phyloP scores from a whole-genome alignment of 768 basidiomycete species.

The Cyclocybe cylindracea region DNA sequence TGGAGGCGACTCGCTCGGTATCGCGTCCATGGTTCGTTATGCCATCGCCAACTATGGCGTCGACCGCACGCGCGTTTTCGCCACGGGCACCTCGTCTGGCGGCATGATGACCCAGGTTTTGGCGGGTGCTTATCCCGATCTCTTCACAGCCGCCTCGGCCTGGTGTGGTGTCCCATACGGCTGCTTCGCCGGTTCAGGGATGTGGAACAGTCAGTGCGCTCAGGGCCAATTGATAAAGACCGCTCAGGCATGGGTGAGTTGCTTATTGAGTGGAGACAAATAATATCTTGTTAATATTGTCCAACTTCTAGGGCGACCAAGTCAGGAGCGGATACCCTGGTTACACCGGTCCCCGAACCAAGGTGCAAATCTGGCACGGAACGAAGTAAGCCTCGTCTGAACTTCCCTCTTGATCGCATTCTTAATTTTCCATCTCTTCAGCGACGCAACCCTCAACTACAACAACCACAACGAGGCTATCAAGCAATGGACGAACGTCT shows the following conservation, averaged over 20 bases:
- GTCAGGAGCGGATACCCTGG: conserved; percentile 51
- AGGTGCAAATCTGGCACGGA: conserved; percentile 57
- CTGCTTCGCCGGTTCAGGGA: conserved; percentile 49
- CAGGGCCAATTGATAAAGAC: conserved; percentile 44
- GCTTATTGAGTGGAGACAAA: not conserved
- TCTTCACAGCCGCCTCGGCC: conserved; percentile 48
- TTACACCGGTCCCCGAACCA: conserved; percentile 50
- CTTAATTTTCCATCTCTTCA: conserved; percentile 14
- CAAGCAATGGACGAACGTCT: conserved; percentile 59
- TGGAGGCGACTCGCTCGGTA: conserved; percentile 55
- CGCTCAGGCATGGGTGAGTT: conserved; percentile 46
- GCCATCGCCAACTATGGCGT: conserved; percentile 50
- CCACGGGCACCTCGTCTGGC: conserved; percentile 53
- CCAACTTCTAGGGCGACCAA: conserved; percentile 37
- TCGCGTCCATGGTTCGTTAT: conserved; percentile 47
- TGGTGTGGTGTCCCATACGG: conserved; percentile 56
- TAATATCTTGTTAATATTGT: not conserved
- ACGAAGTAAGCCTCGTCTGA: conserved; percentile 30
- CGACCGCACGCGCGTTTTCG: conserved; percentile 47
- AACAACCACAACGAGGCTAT: conserved; percentile 52
- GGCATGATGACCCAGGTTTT: conserved; percentile 65
- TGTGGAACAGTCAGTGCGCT: conserved; percentile 52
- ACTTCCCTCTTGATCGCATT: not conserved
- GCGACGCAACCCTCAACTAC: conserved; percentile 51
- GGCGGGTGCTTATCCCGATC: conserved; percentile 53